A percentile compares a stretch with the other conserved stretches of the same genome.
phyloP scores from a whole-genome alignment of 1,284 basidiomycete species.

The Cryptococcus jaspeensis region DNA sequence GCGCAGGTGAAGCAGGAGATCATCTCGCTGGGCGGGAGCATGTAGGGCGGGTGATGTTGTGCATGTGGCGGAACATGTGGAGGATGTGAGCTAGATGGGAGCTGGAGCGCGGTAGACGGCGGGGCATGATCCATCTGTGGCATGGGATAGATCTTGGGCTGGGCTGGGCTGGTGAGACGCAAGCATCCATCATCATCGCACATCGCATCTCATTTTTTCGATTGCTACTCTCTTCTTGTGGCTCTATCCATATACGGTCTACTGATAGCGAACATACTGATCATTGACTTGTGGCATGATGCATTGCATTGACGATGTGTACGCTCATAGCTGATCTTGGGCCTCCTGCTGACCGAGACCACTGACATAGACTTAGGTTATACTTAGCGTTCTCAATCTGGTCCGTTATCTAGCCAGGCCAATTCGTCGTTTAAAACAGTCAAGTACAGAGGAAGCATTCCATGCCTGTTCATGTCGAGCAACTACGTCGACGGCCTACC shows the following conservation, averaged over 20 bases:
- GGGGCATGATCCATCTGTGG: background rate
- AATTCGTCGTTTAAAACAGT: too few relatives aligned
- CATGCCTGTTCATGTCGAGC: too few relatives aligned
- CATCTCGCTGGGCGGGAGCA: conserved; percentile 51
- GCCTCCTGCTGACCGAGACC: background rate
- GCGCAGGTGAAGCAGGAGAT: conserved; percentile 79
- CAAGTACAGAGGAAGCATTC: too few relatives aligned
- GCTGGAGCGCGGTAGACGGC: background rate
- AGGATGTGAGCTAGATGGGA: too few relatives aligned
- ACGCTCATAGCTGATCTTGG: background rate
- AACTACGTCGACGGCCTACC: too few relatives aligned
- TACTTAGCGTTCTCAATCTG: too few relatives aligned
- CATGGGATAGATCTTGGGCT: background rate
- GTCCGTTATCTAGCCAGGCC: too few relatives aligned
- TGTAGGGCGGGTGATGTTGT: too few relatives aligned
- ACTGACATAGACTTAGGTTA: too few relatives aligned
- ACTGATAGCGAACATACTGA: too few relatives aligned
- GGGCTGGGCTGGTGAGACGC: background rate
- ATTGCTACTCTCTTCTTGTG: too few relatives aligned
- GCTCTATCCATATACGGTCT: background rate
- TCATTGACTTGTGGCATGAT: background rate
- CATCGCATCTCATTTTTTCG: background rate
- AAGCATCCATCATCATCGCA: background rate
- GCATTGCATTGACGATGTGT: conserved; percentile 1
- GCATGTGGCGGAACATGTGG: background rate